A percentile compares a stretch with the other conserved stretches of the same genome.
Conservation (phyloP, 768 basidiomycete species). For the Boletus rex-veris region DNA sequence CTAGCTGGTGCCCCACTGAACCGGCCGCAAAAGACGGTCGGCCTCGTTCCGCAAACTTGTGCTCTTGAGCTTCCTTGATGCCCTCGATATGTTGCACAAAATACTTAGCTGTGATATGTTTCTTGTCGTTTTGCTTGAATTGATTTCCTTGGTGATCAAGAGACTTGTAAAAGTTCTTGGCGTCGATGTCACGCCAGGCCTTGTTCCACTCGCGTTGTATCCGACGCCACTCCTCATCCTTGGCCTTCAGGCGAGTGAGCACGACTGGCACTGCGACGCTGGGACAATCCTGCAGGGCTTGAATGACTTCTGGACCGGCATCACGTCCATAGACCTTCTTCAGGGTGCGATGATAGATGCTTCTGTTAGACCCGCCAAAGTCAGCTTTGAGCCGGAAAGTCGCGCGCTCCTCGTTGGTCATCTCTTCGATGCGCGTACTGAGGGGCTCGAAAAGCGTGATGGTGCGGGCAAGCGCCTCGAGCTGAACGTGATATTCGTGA, state of each 20-base stretch:
- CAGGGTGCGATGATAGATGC: constrained; percentile 88
- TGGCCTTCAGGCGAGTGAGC: constrained; percentile 81
- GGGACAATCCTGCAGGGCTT: constrained; percentile 89
- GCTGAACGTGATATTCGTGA: constrained; percentile 94
- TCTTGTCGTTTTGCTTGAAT: constrained; percentile 97
- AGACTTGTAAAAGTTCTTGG: constrained; percentile 97
- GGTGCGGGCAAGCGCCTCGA: constrained; percentile 86
- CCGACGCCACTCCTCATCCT: constrained; percentile 96
- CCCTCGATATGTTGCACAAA: constrained; percentile 79
- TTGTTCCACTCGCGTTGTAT: constrained; percentile 93
- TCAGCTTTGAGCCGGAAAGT: constrained; percentile 79
- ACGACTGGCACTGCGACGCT: constrained; percentile 90
- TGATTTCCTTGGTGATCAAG: constrained; percentile 94
- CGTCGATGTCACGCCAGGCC: constrained; percentile 95
- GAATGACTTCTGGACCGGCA: constrained; percentile 68
- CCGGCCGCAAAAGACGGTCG: constrained; percentile 41
- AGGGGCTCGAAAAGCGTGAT: constrained; percentile 91
- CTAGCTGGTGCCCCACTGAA: constrained; percentile 66
- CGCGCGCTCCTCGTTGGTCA: constrained; percentile 83
- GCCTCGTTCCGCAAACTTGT: constrained; percentile 27
- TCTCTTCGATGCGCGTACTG: constrained; percentile 76
- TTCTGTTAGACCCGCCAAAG: constrained; percentile 84
- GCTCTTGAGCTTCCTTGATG: constrained; percentile 57
- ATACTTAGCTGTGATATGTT: constrained; percentile 77
- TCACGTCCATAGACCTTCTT: constrained; percentile 92